phyloP scores from a whole-genome alignment of 148 eudicot species.

The Silene latifolia region DNA sequence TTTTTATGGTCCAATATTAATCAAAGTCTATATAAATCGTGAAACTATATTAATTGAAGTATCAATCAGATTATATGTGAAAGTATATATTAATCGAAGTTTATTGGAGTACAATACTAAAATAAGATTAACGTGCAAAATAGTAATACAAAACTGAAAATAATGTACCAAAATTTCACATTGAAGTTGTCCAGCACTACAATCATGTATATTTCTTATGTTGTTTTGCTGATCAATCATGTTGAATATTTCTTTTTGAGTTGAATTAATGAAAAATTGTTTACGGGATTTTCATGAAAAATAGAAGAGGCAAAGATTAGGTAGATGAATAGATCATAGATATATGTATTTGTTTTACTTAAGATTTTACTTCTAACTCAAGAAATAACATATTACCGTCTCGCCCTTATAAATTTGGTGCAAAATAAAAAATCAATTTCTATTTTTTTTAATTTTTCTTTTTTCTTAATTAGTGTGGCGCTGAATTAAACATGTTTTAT shows the following conservation, averaged over 20 bases:
- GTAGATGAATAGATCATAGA: too few species aligned
- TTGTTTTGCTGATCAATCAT: neutral
- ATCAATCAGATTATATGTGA: neutral
- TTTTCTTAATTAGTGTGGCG: neutral
- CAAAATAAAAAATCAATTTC: neutral
- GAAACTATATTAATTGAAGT: neutral
- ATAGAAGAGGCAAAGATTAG: neutral
- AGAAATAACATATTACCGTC: neutral
- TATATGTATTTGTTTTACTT: too few species aligned
- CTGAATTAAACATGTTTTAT: slow-evolving; percentile 8
- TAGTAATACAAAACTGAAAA: neutral
- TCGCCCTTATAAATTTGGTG: neutral
- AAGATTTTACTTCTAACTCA: neutral
- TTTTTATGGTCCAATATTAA: neutral
- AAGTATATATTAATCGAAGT: neutral
- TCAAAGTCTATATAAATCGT: too few species aligned
- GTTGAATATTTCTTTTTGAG: neutral
- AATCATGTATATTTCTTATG: neutral
- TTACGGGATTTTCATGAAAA: neutral
- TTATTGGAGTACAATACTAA: neutral
- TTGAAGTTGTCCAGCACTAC: too few species aligned
- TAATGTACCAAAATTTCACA: neutral
- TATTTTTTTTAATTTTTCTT: too few species aligned
- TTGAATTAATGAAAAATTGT: neutral
- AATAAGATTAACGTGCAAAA: neutral